phyloP scores from a whole-genome alignment of 768 basidiomycete genomes.

The Mycena maculata region DNA sequence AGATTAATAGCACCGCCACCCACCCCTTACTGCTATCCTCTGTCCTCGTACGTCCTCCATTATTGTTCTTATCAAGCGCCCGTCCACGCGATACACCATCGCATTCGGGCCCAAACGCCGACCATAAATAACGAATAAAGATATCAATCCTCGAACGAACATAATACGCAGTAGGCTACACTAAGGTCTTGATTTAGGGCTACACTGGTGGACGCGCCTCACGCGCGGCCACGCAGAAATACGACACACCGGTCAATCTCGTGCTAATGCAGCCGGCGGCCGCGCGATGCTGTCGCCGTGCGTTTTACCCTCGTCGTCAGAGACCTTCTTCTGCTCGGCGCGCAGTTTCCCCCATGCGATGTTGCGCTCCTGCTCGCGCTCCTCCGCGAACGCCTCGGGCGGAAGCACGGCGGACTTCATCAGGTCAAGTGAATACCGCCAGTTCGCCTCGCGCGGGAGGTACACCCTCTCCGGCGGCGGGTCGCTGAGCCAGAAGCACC shows the following conservation, averaged over 20 bases:
- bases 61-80: too few species aligned
- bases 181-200: too few species aligned
- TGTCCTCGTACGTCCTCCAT: too few species aligned
- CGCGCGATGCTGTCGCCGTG: neutral
- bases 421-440: constrained; percentile 19
- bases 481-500: constrained; percentile 46
- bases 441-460: constrained; percentile 22
- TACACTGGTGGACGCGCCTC: neutral
- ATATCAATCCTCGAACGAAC: neutral
- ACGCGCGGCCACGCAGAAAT: neutral
- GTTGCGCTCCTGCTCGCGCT: neutral
- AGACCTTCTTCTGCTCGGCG: too few species aligned
- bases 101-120: too few species aligned
- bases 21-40: too few species aligned
- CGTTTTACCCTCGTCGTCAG: too few species aligned
- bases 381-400: neutral
- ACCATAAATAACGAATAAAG: neutral
- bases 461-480: neutral
- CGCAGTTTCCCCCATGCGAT: neutral
- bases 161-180: neutral
- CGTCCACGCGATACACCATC: too few species aligned
- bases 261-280: neutral
- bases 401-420: constrained; percentile 13
- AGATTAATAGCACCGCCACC: too few species aligned
- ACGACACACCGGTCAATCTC: neutral